Base-by-base conservation (phyloP, 176 grass and related monocot genomes). In the Aechmea fasciata region DNA sequence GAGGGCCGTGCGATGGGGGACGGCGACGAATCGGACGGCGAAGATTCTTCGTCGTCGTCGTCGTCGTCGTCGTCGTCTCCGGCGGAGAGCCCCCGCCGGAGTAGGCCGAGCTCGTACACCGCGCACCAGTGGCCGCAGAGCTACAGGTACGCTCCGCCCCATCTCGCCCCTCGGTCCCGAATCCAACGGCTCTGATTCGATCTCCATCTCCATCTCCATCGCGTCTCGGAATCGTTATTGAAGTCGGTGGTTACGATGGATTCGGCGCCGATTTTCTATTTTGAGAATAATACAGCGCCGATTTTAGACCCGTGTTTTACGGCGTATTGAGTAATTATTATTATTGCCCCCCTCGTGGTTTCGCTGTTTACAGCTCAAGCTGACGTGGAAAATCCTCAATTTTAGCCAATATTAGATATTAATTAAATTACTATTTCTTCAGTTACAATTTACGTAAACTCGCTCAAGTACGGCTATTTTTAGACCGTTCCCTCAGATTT, bases 71-170 rank as follows among this genome's bases (percentile, higher is more conserved):
- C 52, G 77, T 83, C 62, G 53, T 79, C 74, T 49, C 71, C 49
- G 71, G 68, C 47, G 50, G 68, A 15, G 19, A 50, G 52, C 25
- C 77, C 25, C 9, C 68, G 48, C 2, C 75, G 69, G 3, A 83
- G 85, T 89, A 87, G 75, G 69, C 84, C 81, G 3, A 83, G 66
- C 79, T 97, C 89, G 22, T 92, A 97, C 82, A 81, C 77, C 68
- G 8, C 55, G 55, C 83, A 89, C 22, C 81, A 84, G 68, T 92
- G 86, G 93, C 93, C 89, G 65, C 93, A 92, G 81, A 97, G 93
- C 63, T 97, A 97, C 93, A 96, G 91, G 91, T 96, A 70, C 59
- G 11, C 64, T 14, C 20, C 47, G 9, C 18, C 0, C 47, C 29
- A 8, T 47, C 22, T 20, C 49, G 19, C 19, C 52, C 2, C 13